Evolutionary conservation across 1,139 yeast genomes (phyloP).

Genomic region (Suhomyces bolitotheri): DNA sequence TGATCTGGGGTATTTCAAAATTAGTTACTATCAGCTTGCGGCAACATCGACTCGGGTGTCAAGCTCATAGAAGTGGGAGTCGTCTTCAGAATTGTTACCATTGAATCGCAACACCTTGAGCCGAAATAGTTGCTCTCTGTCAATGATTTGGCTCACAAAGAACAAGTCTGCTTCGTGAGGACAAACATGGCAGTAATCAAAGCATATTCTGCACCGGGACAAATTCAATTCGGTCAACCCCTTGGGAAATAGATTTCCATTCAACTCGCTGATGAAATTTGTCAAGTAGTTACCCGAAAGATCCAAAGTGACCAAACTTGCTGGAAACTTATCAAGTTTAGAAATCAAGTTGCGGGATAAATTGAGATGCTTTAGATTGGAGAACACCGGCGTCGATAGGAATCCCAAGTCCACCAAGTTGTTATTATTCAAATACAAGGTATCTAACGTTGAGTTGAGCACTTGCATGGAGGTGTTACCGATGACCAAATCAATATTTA

Average conservation of each 20-base stretch:
- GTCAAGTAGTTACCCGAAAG: slow-evolving; percentile 25
- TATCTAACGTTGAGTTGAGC: background rate
- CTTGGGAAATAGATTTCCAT: slow-evolving; percentile 16
- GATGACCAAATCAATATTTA: slow-evolving; percentile 8
- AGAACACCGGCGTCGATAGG: slow-evolving; percentile 13
- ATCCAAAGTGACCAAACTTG: slow-evolving; percentile 16
- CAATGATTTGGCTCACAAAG: slow-evolving; percentile 1
- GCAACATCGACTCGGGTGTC: too few relatives aligned
- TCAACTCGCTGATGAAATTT: slow-evolving; percentile 11
- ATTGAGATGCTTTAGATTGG: slow-evolving; percentile 19
- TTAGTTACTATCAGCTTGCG: too few relatives aligned
- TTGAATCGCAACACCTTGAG: slow-evolving; percentile 5
- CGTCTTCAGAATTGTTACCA: slow-evolving; percentile 4
- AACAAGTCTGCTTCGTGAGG: background rate
- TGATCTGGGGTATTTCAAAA: too few relatives aligned
- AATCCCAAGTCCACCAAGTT: slow-evolving; percentile 16
- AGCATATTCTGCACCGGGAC: slow-evolving; percentile 17
- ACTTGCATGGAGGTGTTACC: background rate
- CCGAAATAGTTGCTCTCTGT: slow-evolving; percentile 1
- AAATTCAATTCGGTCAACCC: slow-evolving; percentile 18
- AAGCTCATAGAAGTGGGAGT: background rate
- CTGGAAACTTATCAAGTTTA: slow-evolving; percentile 18
- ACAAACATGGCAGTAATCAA: background rate
- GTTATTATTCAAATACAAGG: slow-evolving; percentile 24
- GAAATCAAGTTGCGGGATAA: slow-evolving; percentile 27